Evolutionary conservation across 805 yeast species (phyloP).

Genomic region (Candida verbasci): DNA sequence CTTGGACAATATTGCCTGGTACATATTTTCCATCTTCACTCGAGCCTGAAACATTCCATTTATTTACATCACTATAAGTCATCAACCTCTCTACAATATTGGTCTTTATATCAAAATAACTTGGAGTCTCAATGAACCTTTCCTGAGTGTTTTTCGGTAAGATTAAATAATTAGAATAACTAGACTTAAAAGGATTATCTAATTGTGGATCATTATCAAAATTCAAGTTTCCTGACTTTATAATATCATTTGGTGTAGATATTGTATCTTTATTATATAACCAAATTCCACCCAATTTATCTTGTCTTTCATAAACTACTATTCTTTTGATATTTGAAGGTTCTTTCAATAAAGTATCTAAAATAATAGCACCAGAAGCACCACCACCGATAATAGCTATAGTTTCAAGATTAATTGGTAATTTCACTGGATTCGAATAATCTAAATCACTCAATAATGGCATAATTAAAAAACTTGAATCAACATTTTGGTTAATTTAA

Average conservation of each 20-base stretch:
- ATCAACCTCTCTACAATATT: conserved; percentile 42
- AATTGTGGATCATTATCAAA: conserved; percentile 25
- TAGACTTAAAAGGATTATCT: conserved; percentile 19
- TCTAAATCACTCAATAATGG: conserved; percentile 7
- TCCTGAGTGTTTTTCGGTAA: conserved; percentile 17
- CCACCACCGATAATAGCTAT: conserved; percentile 48
- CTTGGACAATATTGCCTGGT: conserved; percentile 20
- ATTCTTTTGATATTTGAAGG: conserved; percentile 22
- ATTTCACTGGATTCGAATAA: conserved; percentile 8
- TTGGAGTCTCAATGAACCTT: conserved; percentile 27
- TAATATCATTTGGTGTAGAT: conserved; percentile 16
- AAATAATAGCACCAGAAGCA: conserved; percentile 42
- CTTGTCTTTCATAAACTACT: conserved; percentile 37
- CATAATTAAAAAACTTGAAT: no score
- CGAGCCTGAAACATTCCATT: conserved; percentile 27
- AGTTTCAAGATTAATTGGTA: conserved; percentile 15
- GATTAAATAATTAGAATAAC: conserved; percentile 6
- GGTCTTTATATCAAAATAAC: conserved; percentile 26
- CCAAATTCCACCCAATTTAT: conserved; percentile 42
- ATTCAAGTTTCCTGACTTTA: conserved; percentile 18
- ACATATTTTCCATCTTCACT: conserved; percentile 22
- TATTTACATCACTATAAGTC: conserved; percentile 40
- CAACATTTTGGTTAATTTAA: no score
- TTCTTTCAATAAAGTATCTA: conserved; percentile 35
- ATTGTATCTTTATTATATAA: conserved; percentile 21